Base-by-base conservation (phyloP, 2,329 filamentous ascomycete species). In the Apiospora marii region DNA sequence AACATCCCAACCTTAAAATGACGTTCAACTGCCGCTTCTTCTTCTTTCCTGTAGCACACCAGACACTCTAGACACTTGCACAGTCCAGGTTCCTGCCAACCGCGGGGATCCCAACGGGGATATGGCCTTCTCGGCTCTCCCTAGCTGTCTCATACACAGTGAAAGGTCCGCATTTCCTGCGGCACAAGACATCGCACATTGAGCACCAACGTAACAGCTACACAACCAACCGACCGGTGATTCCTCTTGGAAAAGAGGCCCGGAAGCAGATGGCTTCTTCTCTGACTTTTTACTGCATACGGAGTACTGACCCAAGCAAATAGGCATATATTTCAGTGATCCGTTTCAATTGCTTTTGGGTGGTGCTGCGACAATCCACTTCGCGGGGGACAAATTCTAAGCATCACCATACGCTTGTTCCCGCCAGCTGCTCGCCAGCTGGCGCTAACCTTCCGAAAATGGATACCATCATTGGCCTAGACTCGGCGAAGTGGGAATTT, bases 1-100 rank as follows among this genome's bases (percentile, higher is more conserved):
- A 64, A 64, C 58, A 41, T n/a, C 34, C 34, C 58, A 41, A 64
- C 58, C 34, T 64, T 64, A 64, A 64, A 64, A 64, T 41, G 58
- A 64, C 58, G 58, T 64, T 64, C 58, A 41, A 41, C 58, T n/a
- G 34, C 10, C 58, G 58, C 58, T 41, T 64, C 53, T 41, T 64
- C 53, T 22, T 37, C 22, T 2, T n/a, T 16, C 14, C 27, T 34
- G 53, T 61, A 34, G 19, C 53, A 30, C 27, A 30, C 27, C 27
- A 30, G 27, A 61, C 30, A 34, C 1, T 16, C 27, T 4, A 30
- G 27, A 61, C 30, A 34, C 1, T 16, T 49, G 19, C 22, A n/a
- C 19, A 22, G 22, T n/a, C 5, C 22, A 22, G 16, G n/a, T 8
- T 10, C 22, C 46, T 49, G 46, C 22, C 46, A n/a, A 49, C 22